Conservation (phyloP, 1,139 yeast genomes). For the Blastobotrys serpentis region DNA sequence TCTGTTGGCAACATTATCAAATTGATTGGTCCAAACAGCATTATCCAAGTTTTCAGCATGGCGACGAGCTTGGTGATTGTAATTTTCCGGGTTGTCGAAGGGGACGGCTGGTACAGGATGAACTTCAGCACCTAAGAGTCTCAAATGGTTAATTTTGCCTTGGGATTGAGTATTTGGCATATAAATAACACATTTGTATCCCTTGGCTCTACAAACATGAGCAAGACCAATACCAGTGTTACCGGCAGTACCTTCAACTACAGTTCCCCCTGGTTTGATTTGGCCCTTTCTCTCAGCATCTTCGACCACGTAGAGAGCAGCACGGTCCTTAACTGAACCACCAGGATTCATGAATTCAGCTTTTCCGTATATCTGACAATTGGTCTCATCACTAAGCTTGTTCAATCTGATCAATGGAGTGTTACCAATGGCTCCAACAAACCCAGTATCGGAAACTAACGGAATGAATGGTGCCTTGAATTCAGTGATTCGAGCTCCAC, state of each 20-base stretch:
- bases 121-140: constrained; percentile 79
- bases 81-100: constrained; percentile 73
- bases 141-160: constrained; percentile 68
- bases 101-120: constrained; percentile 91
- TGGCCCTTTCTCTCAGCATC: constrained; percentile 76
- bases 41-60: constrained; percentile 73
- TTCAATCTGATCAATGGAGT: constrained; percentile 76
- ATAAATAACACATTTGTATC: constrained; percentile 79
- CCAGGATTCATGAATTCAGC: constrained; percentile 96
- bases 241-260: constrained; percentile 72
- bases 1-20: constrained; percentile 82
- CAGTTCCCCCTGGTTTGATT: constrained; percentile 66
- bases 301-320: constrained; percentile 72
- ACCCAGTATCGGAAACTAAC: constrained; percentile 58
- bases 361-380: constrained; percentile 79
- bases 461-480: constrained; percentile 54
- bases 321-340: constrained; percentile 89
- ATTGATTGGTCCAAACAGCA: constrained; percentile 91
- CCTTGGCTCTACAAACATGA: constrained; percentile 79
- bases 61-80: constrained; percentile 79
- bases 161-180: constrained; percentile 90
- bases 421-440: constrained; percentile 80
- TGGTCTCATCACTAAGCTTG: constrained; percentile 57
- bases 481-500: constrained; percentile 6
- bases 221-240: constrained; percentile 92